These are phyloP conservation scores for Psilocybe tampanensis DNA, from an alignment of 768 basidiomycete genomes.

Conservation along the genomic window DNA sequence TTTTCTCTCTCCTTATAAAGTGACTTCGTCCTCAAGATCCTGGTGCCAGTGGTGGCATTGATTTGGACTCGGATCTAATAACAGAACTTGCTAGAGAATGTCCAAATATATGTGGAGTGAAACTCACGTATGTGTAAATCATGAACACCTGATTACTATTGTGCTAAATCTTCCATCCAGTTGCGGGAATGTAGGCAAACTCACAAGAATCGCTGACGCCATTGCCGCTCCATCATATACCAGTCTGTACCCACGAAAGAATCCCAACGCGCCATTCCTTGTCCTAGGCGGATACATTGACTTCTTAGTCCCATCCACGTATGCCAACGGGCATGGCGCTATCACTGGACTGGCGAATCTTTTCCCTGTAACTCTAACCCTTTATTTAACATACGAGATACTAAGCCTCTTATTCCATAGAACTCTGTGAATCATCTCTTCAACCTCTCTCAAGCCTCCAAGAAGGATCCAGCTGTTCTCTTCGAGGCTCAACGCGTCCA, in stretches of 20 bases:
- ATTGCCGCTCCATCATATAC: conserved; percentile 61
- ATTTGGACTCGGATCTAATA: conserved; percentile 89
- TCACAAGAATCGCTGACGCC: conserved; percentile 78
- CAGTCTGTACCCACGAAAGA: conserved; percentile 66
- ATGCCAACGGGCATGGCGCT: conserved; percentile 80
- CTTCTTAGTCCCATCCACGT: conserved; percentile 74
- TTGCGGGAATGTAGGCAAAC: conserved; percentile 91
- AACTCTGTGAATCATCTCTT: conserved; percentile 61
- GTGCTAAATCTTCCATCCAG: conserved; percentile 36
- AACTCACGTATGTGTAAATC: conserved; percentile 72
- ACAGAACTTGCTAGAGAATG: conserved; percentile 75
- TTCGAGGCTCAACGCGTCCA: conserved; percentile 76
- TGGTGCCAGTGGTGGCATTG: conserved; percentile 85
- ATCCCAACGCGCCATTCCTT: conserved; percentile 69
- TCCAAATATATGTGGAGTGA: conserved; percentile 83
- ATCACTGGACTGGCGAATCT: conserved; percentile 90
- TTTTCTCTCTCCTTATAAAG: conserved; percentile 13
- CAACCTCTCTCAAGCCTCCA: conserved; percentile 60
- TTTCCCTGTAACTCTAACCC: conserved; percentile 57
- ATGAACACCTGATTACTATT: not conserved
- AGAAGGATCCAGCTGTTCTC: conserved; percentile 56
- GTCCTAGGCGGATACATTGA: conserved; percentile 88
- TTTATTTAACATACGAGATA: conserved; percentile 5
- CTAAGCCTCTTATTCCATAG: conserved; percentile 33
- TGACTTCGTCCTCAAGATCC: conserved; percentile 54